Conservation (phyloP, 805 yeast species). For the Hanseniaspora guilliermondii region DNA sequence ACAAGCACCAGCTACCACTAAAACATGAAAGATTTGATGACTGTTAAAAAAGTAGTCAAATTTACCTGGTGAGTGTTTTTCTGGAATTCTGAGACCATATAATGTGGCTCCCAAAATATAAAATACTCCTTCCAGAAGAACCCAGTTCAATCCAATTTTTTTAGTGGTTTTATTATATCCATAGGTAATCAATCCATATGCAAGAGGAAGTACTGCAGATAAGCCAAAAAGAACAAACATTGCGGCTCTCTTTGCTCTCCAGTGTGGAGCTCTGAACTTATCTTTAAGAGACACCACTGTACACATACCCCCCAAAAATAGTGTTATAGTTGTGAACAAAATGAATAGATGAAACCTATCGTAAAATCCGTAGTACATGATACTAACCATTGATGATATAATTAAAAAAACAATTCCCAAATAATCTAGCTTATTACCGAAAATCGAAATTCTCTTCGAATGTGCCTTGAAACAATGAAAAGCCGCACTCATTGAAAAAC, state of each 20-base stretch:
- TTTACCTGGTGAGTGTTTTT: constrained; percentile 46
- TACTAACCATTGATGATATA: constrained; percentile 46
- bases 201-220: constrained; percentile 60
- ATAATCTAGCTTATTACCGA: constrained; percentile 64
- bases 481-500: constrained; percentile 50
- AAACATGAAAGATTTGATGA: constrained; percentile 70
- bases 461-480: constrained; percentile 60
- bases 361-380: constrained; percentile 37
- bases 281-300: constrained; percentile 51
- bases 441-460: constrained; percentile 38
- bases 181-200: constrained; percentile 36
- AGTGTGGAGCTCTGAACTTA: constrained; percentile 52
- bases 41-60: constrained; percentile 68
- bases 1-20: constrained; percentile 64
- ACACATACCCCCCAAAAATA: constrained; percentile 48
- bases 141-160: constrained; percentile 49
- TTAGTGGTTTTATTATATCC: constrained; percentile 39
- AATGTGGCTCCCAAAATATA: constrained; percentile 70
- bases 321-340: constrained; percentile 35
- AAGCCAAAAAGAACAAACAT: constrained; percentile 75
- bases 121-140: constrained; percentile 55
- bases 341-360: constrained; percentile 32
- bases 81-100: constrained; percentile 73
- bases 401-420: constrained; percentile 61
- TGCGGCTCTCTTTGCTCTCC: constrained; percentile 64